Evolutionary conservation across 2,329 filamentous ascomycete species (phyloP).

Genomic region (Aspergillus bombycis): DNA sequence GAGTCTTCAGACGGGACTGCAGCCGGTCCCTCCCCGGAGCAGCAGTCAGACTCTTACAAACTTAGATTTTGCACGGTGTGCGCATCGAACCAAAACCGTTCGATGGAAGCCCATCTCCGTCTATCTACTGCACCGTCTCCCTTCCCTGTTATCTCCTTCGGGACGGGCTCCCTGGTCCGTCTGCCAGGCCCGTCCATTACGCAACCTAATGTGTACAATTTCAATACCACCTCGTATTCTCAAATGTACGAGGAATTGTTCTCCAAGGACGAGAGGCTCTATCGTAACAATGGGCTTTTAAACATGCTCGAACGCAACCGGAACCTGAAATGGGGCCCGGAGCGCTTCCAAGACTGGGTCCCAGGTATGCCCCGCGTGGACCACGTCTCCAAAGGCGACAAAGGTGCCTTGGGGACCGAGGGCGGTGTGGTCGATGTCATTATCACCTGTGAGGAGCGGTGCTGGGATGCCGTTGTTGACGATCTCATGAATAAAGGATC

Average conservation of each 20-base stretch:
- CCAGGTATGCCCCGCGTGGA: constrained; percentile 81
- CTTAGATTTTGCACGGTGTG: constrained; percentile 99
- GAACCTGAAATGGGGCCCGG: constrained; percentile 89
- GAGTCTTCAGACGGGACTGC: constrained; percentile 2
- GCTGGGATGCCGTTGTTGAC: constrained; percentile 97
- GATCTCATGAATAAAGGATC: constrained; percentile 85
- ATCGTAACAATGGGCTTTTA: constrained; percentile 87
- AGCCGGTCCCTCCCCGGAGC: constrained; percentile 24
- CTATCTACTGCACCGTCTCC: constrained; percentile 79
- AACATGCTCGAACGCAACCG: constrained; percentile 96
- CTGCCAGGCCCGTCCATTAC: constrained; percentile 88
- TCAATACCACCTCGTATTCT: constrained; percentile 95
- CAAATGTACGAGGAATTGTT: constrained; percentile 92
- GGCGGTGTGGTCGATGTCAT: constrained; percentile 90
- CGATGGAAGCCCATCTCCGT: constrained; percentile 98
- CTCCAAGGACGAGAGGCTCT: constrained; percentile 81
- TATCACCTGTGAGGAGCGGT: constrained; percentile 95
- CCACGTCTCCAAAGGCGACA: constrained; percentile 68
- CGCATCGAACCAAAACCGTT: constrained; percentile 97
- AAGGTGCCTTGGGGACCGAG: constrained; percentile 79
- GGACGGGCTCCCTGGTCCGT: constrained; percentile 91
- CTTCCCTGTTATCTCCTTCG: constrained; percentile 97
- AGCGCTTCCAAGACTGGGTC: constrained; percentile 97
- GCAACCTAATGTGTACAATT: constrained; percentile 95
- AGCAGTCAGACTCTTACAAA: constrained; percentile 68